These are phyloP conservation scores for Tolypocladium ovalisporum DNA, from an alignment of 2,329 filamentous ascomycete species.

Conservation along the genomic window DNA sequence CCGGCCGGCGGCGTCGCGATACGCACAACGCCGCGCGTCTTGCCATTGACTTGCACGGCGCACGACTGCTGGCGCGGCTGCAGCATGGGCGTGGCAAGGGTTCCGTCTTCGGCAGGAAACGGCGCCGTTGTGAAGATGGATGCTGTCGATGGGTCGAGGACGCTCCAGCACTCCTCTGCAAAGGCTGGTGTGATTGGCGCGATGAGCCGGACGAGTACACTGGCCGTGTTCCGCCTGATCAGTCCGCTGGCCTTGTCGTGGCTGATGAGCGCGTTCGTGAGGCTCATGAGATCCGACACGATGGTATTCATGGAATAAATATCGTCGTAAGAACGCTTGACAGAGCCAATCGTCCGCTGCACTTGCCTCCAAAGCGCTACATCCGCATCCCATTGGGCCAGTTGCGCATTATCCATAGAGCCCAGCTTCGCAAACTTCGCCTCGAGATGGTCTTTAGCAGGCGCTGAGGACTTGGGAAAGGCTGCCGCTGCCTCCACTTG, in stretches of 20 bases:
- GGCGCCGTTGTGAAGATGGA: constrained; percentile 34
- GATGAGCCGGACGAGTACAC: constrained; percentile 56
- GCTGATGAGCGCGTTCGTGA: constrained; percentile 59
- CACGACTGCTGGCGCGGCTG: constrained; percentile 40
- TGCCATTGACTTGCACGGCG: constrained; percentile 74
- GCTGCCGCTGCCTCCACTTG: constrained; percentile 28
- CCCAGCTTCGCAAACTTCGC: constrained; percentile 17
- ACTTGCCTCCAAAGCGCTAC: constrained; percentile 50
- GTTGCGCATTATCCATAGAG: constrained; percentile 19
- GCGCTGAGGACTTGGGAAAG: constrained; percentile 4
- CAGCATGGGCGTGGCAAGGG: constrained; percentile 35
- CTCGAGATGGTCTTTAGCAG: constrained; percentile 25
- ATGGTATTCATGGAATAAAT: constrained; percentile 75
- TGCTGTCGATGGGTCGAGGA: constrained; percentile 30
- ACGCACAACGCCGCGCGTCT: constrained; percentile 55
- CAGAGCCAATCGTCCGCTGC: constrained; percentile 55
- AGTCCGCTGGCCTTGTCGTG: constrained; percentile 25
- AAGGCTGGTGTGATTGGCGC: constrained; percentile 74
- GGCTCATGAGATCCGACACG: constrained; percentile 70
- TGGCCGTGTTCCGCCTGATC: constrained; percentile 38
- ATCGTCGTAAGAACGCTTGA: constrained; percentile 57
- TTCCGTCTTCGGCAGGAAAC: constrained; percentile 50
- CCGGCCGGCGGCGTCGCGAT: constrained; percentile 41
- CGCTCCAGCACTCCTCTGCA: constrained; percentile 69
- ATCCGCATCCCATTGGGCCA: constrained; percentile 34